Evolutionary conservation across 345 rosid genomes (phyloP).

Genomic region (Sisymbrium altissimum): DNA sequence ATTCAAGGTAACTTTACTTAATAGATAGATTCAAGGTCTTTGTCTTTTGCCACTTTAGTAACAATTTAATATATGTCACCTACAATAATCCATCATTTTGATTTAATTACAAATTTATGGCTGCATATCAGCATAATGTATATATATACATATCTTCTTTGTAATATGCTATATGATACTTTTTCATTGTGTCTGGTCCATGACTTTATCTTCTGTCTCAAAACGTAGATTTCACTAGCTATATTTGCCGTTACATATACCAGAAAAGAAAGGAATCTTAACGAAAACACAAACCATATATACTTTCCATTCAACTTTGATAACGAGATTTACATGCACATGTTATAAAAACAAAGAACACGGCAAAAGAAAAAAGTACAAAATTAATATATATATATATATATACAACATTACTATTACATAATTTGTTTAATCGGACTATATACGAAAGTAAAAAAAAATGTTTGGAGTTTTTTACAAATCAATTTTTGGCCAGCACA

Average conservation of each 20-base stretch:
- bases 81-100: not conserved
- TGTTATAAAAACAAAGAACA: not conserved
- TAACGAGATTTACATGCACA: conserved; percentile 22
- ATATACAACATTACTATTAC: not conserved
- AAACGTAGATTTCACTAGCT: conserved; percentile 17
- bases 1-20: conserved; percentile 5
- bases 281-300: not conserved
- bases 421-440: not conserved
- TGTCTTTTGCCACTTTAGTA: conserved; percentile 1
- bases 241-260: conserved; percentile 18
- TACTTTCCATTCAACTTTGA: conserved; percentile 5
- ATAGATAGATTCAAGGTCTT: conserved; percentile 1
- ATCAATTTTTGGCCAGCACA: not conserved
- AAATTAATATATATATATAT: too few species aligned
- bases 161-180: not conserved
- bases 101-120: not conserved
- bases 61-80: not conserved
- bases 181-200: conserved; percentile 13
- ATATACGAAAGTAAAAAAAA: not conserved
- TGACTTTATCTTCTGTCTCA: not conserved
- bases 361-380: not conserved
- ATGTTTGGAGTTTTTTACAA: not conserved
- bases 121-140: not conserved
- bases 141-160: not conserved
- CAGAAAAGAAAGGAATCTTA: conserved; percentile 13